Conservation (phyloP, 2,329 filamentous ascomycete species). For the Bipolaris sorokiniana region DNA sequence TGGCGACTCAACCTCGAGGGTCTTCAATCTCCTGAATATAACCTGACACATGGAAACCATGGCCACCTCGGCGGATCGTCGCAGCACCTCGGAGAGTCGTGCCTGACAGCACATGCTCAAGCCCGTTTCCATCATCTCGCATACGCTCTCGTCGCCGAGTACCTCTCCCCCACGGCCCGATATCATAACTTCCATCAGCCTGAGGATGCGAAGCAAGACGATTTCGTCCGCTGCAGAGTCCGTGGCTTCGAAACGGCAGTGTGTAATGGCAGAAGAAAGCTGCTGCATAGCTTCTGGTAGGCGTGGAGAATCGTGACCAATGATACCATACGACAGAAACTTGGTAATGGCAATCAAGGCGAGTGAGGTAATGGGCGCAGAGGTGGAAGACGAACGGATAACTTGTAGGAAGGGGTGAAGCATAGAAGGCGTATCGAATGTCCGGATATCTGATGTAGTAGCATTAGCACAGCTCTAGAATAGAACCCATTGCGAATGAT, state of each 20-base stretch:
- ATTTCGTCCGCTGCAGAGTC: conserved; percentile 95
- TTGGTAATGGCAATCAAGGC: conserved; percentile 93
- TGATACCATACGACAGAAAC: conserved; percentile 93
- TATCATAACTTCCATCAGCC: conserved; percentile 98
- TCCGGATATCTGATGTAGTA: conserved; percentile 70
- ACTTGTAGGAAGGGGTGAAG: conserved; percentile 95
- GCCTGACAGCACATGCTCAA: conserved; percentile 96
- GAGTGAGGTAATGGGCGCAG: conserved; percentile 93
- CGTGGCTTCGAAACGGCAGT: conserved; percentile 96
- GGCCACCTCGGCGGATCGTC: conserved; percentile 89
- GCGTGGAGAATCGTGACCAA: conserved; percentile 81
- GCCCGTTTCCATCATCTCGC: conserved; percentile 99
- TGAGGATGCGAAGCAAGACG: conserved; percentile 89
- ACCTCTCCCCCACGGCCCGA: conserved; percentile 90
- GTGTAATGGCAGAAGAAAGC: conserved; percentile 91
- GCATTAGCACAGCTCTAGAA: conserved; percentile 23
- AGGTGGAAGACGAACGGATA: conserved; percentile 93
- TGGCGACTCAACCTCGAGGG: conserved; percentile 77
- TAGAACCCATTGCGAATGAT: not conserved
- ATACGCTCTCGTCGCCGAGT: conserved; percentile 96
- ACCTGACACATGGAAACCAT: conserved; percentile 99
- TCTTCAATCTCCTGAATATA: conserved; percentile 91
- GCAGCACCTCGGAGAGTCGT: conserved; percentile 85
- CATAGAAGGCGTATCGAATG: conserved; percentile 86
- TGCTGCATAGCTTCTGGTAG: conserved; percentile 93